These are phyloP conservation scores for Leishmania martiniquensis DNA, from an alignment of 208 protist species.

Conservation along the genomic window DNA sequence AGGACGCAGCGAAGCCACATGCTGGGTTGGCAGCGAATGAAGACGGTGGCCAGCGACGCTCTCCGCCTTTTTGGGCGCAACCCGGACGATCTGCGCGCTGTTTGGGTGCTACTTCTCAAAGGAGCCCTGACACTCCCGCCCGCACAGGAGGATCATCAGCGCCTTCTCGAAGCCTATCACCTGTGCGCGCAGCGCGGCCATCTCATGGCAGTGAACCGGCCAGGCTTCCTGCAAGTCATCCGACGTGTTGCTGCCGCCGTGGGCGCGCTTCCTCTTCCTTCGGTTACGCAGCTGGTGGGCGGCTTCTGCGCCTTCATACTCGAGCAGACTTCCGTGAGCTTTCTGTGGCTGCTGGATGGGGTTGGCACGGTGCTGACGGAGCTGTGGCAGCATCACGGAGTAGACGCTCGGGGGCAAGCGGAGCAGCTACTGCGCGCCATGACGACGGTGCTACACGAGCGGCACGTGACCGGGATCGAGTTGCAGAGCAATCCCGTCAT, in stretches of 20 bases:
- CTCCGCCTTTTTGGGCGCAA: constrained; percentile 62
- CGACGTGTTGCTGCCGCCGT: constrained; percentile 51
- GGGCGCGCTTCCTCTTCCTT: constrained; percentile 5
- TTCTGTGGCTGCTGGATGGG: constrained; percentile 73
- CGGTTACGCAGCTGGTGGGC: constrained; percentile 16
- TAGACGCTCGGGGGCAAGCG: constrained; percentile 20
- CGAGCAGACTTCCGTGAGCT: constrained; percentile 54
- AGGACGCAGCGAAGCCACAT: background rate
- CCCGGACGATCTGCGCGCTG: constrained; percentile 38
- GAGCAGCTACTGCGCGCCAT: constrained; percentile 31
- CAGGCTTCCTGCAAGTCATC: constrained; percentile 62
- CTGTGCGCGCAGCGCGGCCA: constrained; percentile 52
- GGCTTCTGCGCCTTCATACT: constrained; percentile 45
- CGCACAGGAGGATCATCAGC: constrained; percentile 25
- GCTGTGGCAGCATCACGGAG: constrained; percentile 50
- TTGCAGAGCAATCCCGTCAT: constrained; percentile 56
- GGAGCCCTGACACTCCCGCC: constrained; percentile 63
- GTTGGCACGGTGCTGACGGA: constrained; percentile 48
- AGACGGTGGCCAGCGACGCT: constrained; percentile 38
- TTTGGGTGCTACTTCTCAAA: constrained; percentile 81
- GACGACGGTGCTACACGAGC: constrained; percentile 24
- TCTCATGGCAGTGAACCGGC: constrained; percentile 42
- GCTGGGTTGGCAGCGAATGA: constrained; percentile 42
- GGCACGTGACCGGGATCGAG: constrained; percentile 48
- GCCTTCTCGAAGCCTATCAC: constrained; percentile 70